A percentile compares a stretch with the other conserved stretches of the same genome.
These are phyloP conservation scores for Candida mattraensis DNA, from an alignment of 805 yeast genomes.

Conservation along the genomic window DNA sequence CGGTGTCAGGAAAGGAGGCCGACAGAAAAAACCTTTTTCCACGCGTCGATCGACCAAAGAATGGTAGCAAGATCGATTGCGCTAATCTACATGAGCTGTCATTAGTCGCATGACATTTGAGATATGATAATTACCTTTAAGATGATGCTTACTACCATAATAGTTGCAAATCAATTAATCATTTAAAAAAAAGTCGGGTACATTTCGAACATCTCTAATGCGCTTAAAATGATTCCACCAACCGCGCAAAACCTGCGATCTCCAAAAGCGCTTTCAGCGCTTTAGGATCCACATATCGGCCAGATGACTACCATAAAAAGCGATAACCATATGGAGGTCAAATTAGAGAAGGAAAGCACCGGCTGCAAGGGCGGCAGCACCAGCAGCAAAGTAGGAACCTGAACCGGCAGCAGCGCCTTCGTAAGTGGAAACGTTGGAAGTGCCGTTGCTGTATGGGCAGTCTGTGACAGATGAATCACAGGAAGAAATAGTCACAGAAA, in stretches of 20 bases:
- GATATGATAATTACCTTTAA: neutral
- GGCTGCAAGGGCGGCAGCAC: conserved; percentile 35
- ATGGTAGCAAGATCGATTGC: no score
- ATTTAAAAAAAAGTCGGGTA: conserved; percentile 6
- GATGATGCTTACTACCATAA: neutral
- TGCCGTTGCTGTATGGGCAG: conserved; percentile 24
- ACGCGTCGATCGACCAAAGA: no score
- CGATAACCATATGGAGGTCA: conserved; percentile 3
- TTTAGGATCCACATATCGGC: conserved; percentile 1
- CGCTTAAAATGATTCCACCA: conserved; percentile 1
- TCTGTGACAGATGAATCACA: conserved; percentile 37
- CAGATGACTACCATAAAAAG: no score
- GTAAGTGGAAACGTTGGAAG: conserved; percentile 33
- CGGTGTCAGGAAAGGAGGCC: no score
- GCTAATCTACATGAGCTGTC: no score
- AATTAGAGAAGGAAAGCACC: conserved; percentile 23
- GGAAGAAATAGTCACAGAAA: conserved; percentile 39
- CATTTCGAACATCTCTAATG: conserved; percentile 9
- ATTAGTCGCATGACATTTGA: no score
- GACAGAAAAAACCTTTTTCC: no score
- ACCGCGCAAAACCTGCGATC: conserved; percentile 7
- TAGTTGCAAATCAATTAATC: neutral
- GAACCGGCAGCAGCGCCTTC: conserved; percentile 35
- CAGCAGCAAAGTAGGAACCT: conserved; percentile 32
- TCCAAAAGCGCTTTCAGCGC: conserved; percentile 2